Evolutionary conservation across 108 stramenopile genomes (phyloP), one percentile per base, ranked within the genome.

Genomic region (Cyclotella kingstonii): DNA sequence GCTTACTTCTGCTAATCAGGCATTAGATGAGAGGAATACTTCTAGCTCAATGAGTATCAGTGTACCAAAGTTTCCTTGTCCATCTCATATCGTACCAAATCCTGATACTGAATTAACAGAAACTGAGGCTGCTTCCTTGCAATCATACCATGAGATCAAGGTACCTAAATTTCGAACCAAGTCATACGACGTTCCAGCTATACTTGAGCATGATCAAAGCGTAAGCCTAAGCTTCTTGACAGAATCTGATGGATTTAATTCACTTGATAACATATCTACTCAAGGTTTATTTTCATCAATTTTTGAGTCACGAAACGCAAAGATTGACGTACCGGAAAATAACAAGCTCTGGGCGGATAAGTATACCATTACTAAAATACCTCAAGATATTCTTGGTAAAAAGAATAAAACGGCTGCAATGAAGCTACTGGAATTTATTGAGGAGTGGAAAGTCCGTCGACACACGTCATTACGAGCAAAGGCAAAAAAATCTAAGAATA

Each of bases 371-470:
- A 61, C 66, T 5, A 35, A 47, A 15, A 53, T 77, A 1, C 81
- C 79, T 5, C 40, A 69, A 30, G 63, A 70, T 51, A 40, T 83
- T 23, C 58, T 69, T 55, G 83, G 84, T 7, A 47, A 57, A 27
- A 15, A 17, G 11, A 74, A 73, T 38, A 52, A 70, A 41, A 60
- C 40, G 41, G 40, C 54, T 15, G 73, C 80, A 26, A 35, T 60
- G 23, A 44, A 76, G 22, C 56, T 87, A 0, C 25, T 56, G 2
- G 39, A 42, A 18, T 93, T 85, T 65, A 46, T 93, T 12, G 49
- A 77, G 19, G 65, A 82, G 11, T 93, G 86, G 84, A 82, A 86
- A 59, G 41, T 49, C 9, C 65, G 74, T 22, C 81, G 87, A 33
- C 79, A 71, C 30, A 64, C 76, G 22, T 68, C 83, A 10, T 19